phyloP scores from a whole-genome alignment of 1,139 yeast genomes.

The Chernovozyma sophiae-reginae region DNA sequence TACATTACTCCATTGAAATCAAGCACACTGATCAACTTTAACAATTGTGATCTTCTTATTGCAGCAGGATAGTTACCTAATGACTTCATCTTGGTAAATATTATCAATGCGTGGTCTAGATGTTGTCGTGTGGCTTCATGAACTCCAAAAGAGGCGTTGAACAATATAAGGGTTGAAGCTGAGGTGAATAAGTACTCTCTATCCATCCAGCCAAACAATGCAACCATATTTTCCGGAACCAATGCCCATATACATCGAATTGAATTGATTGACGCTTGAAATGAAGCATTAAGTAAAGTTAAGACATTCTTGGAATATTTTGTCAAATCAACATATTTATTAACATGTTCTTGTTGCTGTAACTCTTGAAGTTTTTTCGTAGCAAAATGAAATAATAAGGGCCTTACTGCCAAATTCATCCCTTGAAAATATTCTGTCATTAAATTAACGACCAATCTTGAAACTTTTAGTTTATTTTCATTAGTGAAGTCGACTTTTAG shows the following conservation, averaged over 20 bases:
- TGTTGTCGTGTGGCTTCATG: constrained; percentile 72
- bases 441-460: constrained; percentile 68
- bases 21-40: constrained; percentile 58
- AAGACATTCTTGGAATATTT: constrained; percentile 65
- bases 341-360: constrained; percentile 33
- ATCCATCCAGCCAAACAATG: constrained; percentile 86
- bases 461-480: constrained; percentile 47
- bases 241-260: constrained; percentile 71
- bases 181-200: constrained; percentile 80
- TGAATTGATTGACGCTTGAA: constrained; percentile 80
- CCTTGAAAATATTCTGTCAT: constrained; percentile 89
- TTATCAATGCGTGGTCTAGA: constrained; percentile 65
- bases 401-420: constrained; percentile 76
- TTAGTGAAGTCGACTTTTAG: constrained; percentile 61
- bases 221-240: constrained; percentile 72
- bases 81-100: constrained; percentile 71
- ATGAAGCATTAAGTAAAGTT: constrained; percentile 70
- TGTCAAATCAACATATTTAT: constrained; percentile 62
- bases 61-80: constrained; percentile 80
- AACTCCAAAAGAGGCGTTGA: constrained; percentile 79
- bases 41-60: constrained; percentile 63
- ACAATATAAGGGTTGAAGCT: constrained; percentile 70
- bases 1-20: constrained; percentile 68
- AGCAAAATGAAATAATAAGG: constrained; percentile 75
- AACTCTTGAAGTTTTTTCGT: constrained; percentile 59